Base-by-base conservation (phyloP, 441 rosid genomes). In the Flueggea neowawraea region DNA sequence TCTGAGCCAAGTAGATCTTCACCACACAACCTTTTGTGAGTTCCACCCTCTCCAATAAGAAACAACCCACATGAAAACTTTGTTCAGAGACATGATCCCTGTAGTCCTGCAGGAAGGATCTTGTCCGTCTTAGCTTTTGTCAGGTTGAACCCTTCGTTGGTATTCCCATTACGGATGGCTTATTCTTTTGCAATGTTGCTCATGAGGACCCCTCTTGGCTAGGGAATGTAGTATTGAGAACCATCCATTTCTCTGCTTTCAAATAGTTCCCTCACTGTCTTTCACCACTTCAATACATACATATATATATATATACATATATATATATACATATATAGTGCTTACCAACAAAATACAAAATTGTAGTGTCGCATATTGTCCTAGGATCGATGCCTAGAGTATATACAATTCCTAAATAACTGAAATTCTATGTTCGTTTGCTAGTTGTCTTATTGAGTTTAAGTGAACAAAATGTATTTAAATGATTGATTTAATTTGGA, bases 51-150 rank as follows among this genome's bases (percentile, higher is more conserved):
- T 77, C 80, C 82, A 68, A 73, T 71, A 52, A 77, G 65, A 71
- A 71, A 69, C 81, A 61, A 71, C 52, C 78, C 85, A 80, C 85
- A 82, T 82, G 85, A 75, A 63, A 73, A 43, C 67, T 54, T 78
- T 73, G 75, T 65, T 60, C 61, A 65, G 69, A 68, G 76, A 82
- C 76, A 69, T 62, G 65, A 75, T 65, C 80, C 72, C 13, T 41
- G 62, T 52, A 57, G 52, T 49, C 65, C 78, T 67, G 76, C 62
- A 67, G 65, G 55, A 57, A 68, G 75, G 76, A 76, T 80, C 66
- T 54, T 53, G 28, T 22, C 28, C 28, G 1, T 22, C 28, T 22
- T 22, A 39, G 59, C 82, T 77, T 81, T 83, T 73, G 78, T 74
- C 83, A 79, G 77, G 69, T 65, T 72, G 63, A 73, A 75, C 36